Percentiles rank a stretch among this genome's conserved stretches.
These are phyloP conservation scores for Trametes cubensis DNA, from an alignment of 768 basidiomycete genomes.

Conservation along the genomic window DNA sequence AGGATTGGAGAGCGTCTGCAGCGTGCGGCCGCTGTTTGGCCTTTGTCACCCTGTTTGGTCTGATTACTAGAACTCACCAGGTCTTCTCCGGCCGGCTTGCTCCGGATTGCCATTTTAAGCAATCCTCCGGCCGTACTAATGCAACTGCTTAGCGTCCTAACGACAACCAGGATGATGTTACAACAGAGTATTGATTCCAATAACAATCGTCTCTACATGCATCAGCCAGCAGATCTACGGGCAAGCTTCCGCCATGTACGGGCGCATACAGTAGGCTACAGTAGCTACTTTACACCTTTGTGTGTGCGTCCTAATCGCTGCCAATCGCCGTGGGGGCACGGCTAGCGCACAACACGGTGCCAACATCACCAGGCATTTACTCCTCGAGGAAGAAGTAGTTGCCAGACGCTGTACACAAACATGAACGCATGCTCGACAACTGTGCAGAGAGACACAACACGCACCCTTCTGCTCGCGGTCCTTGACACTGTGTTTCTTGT, in stretches of 20 bases:
- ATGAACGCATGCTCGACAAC: neutral
- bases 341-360: constrained; percentile 2
- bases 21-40: constrained; percentile 23
- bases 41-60: constrained; percentile 28
- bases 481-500: constrained; percentile 83
- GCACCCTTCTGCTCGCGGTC: constrained; percentile 85
- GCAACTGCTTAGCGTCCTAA: neutral
- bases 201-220: neutral
- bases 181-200: neutral
- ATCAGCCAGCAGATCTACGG: neutral
- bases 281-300: constrained; percentile 7
- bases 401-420: constrained; percentile 55
- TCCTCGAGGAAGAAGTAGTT: constrained; percentile 96
- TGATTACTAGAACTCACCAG: constrained; percentile 26
- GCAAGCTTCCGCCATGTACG: neutral
- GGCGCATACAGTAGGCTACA: constrained; percentile 8
- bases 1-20: constrained; percentile 22
- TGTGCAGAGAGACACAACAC: constrained; percentile 26
- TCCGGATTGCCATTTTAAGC: constrained; percentile 15
- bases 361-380: constrained; percentile 32
- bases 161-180: neutral
- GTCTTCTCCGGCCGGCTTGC: constrained; percentile 17
- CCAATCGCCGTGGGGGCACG: constrained; percentile 2
- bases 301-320: neutral
- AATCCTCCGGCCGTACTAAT: neutral